These are phyloP conservation scores for Avena sativa DNA, from an alignment of 176 grass and related monocot genomes.

Conservation along the genomic window DNA sequence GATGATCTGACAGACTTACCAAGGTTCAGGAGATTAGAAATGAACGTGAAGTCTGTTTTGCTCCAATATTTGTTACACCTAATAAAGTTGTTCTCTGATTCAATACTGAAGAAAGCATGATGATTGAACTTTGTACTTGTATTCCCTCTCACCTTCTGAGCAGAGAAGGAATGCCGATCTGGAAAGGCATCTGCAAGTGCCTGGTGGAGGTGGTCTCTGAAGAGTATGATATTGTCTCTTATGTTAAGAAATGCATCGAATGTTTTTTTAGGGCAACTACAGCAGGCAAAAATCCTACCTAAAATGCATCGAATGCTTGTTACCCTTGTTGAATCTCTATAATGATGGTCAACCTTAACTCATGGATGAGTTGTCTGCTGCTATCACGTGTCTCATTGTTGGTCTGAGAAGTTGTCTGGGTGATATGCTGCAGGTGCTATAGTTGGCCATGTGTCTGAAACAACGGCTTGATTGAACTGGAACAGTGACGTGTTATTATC, in stretches of 20 bases:
- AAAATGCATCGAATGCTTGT: conserved; percentile 69
- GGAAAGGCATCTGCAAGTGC: conserved; percentile 70
- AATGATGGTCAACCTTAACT: conserved; percentile 52
- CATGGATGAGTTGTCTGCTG: conserved; percentile 67
- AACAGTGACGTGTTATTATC: too few relatives aligned
- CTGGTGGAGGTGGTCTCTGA: conserved; percentile 58
- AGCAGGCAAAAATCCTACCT: too few relatives aligned
- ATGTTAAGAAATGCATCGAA: conserved; percentile 34
- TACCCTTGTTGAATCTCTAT: conserved; percentile 59
- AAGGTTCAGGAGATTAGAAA: conserved; percentile 81
- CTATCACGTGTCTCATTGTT: conserved; percentile 63
- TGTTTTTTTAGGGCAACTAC: too few relatives aligned
- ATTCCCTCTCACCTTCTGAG: conserved; percentile 53
- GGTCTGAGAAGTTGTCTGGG: conserved; percentile 62
- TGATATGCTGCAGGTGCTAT: conserved; percentile 70
- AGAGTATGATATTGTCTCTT: conserved; percentile 44
- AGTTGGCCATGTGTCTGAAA: conserved; percentile 19
- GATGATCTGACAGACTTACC: conserved; percentile 82
- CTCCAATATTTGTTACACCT: conserved; percentile 67
- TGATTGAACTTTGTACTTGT: conserved; percentile 72
- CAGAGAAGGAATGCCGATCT: conserved; percentile 78
- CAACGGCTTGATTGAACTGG: too few relatives aligned
- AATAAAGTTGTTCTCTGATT: conserved; percentile 74
- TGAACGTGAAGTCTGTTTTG: conserved; percentile 65
- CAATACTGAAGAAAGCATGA: conserved; percentile 69